Evolutionary conservation across 805 yeast genomes (phyloP).

Genomic region (Komagataella kurtzmanii): DNA sequence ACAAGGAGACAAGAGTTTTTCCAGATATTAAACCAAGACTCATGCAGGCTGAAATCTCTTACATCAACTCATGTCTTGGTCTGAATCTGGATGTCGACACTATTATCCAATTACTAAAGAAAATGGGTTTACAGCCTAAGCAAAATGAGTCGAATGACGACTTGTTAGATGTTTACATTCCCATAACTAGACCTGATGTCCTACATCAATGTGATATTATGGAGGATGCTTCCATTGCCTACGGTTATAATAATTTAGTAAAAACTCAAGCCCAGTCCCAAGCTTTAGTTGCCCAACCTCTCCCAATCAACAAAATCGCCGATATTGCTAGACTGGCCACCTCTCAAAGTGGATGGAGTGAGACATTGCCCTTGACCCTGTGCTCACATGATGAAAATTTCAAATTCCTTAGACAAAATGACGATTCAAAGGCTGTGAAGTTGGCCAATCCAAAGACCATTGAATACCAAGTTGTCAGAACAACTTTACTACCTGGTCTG

Average conservation of each 20-base stretch:
- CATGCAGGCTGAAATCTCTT: conserved; percentile 62
- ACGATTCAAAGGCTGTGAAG: conserved; percentile 75
- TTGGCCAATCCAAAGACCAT: conserved; percentile 93
- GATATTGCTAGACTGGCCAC: conserved; percentile 87
- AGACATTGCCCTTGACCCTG: conserved; percentile 88
- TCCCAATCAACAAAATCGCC: conserved; percentile 81
- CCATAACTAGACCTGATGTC: conserved; percentile 91
- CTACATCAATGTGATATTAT: conserved; percentile 95
- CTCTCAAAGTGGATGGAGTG: conserved; percentile 92
- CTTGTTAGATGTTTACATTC: conserved; percentile 55
- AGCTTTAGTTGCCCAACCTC: conserved; percentile 72
- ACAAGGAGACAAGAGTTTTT: conserved; percentile 56
- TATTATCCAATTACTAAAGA: conserved; percentile 52
- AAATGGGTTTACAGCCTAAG: conserved; percentile 67
- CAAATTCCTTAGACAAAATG: conserved; percentile 62
- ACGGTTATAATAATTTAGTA: conserved; percentile 82
- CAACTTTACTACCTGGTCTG: conserved; percentile 86
- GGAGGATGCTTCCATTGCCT: conserved; percentile 97
- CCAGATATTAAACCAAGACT: conserved; percentile 62
- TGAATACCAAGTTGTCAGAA: conserved; percentile 97
- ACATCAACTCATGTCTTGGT: conserved; percentile 92
- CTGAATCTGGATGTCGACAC: conserved; percentile 56
- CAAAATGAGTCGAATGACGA: conserved; percentile 22
- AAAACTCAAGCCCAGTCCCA: conserved; percentile 69
- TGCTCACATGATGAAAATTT: conserved; percentile 97